Base-by-base conservation (phyloP, 108 stramenopile species). In the Pelagomonas calceolata region DNA sequence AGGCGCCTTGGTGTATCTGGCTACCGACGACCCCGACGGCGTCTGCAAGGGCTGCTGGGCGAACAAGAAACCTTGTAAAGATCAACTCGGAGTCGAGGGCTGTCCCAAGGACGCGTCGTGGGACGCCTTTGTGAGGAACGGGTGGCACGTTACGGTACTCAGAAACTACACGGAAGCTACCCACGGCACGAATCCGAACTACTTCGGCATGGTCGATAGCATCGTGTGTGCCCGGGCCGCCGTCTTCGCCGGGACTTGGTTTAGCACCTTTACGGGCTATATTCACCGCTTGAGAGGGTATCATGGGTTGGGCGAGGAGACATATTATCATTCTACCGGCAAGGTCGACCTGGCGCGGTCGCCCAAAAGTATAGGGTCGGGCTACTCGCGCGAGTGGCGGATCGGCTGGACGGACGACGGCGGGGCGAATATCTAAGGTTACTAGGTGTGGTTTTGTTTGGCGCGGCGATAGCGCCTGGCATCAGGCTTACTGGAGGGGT, bases 221-320 rank as follows among this genome's bases (percentile, higher is more conserved):
- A 86, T 94, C 75, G 82, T 96, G 26, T 89, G 92, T 14, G 86
- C 89, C 77, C 80, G 91, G 72, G 94, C 88, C 17, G 74, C 91
- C 65, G 74, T 83, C 0, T 96, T 94, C 82, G 86, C 88, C 10
- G 95, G 95, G 36, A 94, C 93, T 10, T 96, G 86, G 82, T 92
- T 91, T 66, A 87, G 85, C 43, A 96, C 95, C 30, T 96, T 96
- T 80, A 84, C 91, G 30, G 95, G 93, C 37, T 96, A 93, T 75
- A 96, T 96, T 70, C 90, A 88, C 30, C 85, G 91, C 30, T 72
- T 92, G 70, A 69, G 91, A 30, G 91, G 92, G 7, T 92, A 94
- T 69, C 75, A 84, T 46, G 89, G 91, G 17, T 32, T 33, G 43
- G 69, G 66, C 64, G 74, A 69, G 18, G 4, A 7, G 1, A 69